These are phyloP conservation scores for Rhizomucor pusillus DNA, from an alignment of 371 early-diverging fungal genomes.

Conservation along the genomic window DNA sequence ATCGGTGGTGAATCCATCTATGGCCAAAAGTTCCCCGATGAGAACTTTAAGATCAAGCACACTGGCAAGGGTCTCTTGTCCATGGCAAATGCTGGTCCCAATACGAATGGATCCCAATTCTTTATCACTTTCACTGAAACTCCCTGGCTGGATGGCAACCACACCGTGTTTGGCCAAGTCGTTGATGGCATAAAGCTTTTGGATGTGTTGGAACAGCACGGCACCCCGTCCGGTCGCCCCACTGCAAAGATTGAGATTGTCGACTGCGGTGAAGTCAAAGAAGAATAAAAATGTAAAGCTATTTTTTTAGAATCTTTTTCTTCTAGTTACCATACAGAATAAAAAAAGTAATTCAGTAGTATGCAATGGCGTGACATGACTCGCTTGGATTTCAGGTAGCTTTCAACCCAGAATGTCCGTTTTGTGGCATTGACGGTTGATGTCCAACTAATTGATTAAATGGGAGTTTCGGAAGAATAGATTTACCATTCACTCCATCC, in stretches of 20 bases:
- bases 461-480: no score
- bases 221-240: conserved; percentile 69
- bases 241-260: conserved; percentile 64
- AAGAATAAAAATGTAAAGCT: no score
- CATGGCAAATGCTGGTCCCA: conserved; percentile 97
- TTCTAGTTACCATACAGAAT: no score
- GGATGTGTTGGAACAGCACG: conserved; percentile 73
- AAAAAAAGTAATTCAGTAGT: no score
- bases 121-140: conserved; percentile 75
- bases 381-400: no score
- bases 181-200: conserved; percentile 81
- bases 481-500: no score
- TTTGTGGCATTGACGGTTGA: no score
- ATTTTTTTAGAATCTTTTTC: no score
- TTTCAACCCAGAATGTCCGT: no score
- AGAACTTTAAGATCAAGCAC: conserved; percentile 95
- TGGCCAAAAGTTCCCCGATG: conserved; percentile 94
- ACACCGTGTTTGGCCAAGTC: conserved; percentile 88
- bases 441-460: no score
- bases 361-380: no score
- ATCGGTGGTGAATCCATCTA: conserved; percentile 97
- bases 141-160: conserved; percentile 93
- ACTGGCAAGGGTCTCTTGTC: conserved; percentile 76
- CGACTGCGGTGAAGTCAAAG: conserved; percentile 78
- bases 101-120: conserved; percentile 98